Evolutionary conservation across 208 protist species (phyloP), one percentile per base, ranked within the genome.

Genomic region (Acanthamoeba triangularis): DNA sequence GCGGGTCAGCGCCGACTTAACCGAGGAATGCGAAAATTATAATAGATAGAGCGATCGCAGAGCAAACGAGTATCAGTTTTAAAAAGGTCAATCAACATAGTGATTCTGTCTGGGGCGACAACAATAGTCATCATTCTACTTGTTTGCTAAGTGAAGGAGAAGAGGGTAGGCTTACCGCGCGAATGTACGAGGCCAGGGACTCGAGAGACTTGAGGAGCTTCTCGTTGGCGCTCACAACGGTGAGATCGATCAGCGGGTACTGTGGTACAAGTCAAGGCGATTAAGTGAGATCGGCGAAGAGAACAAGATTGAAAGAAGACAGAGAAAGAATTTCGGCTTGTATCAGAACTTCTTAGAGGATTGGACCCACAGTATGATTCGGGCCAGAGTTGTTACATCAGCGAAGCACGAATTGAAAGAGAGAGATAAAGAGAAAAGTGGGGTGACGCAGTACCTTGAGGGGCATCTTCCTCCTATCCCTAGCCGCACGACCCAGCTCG

Each of bases 401-500:
- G 52, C 52, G 18, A 59, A 59, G 52, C 16, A 59, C 52, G 52
- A 59, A 23, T 14, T 59, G 52, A 20, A 59, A 1, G 52, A 59
- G 52, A 59, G 18, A 59, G 2, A 23, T 13, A 85, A 56, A 7
- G 76, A 10, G 44, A 7, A 11, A 10, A 97, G 47, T 18, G 69
- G 52, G 14, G 41, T 30, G 23, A 96, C 87, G 97, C 49, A 30
- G 97, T 98, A 99, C 96, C 96, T 98, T 98, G 85, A 99, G 97
- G 25, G 98, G 96, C 52, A 99, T 97, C 47, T 98, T 99, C 87
- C 98, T 97, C 65, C 98, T 97, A 47, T 99, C 99, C 30, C 99
- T 98, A n/a, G 99, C 92, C 23, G 98, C 98, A 72, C 99, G 98
- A 30, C 99, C 99, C 16, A 99, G 96, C 67, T 99, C 98, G 69